These are phyloP conservation scores for Erigeron canadensis DNA, from an alignment of 129 eudicot species.

Conservation along the genomic window DNA sequence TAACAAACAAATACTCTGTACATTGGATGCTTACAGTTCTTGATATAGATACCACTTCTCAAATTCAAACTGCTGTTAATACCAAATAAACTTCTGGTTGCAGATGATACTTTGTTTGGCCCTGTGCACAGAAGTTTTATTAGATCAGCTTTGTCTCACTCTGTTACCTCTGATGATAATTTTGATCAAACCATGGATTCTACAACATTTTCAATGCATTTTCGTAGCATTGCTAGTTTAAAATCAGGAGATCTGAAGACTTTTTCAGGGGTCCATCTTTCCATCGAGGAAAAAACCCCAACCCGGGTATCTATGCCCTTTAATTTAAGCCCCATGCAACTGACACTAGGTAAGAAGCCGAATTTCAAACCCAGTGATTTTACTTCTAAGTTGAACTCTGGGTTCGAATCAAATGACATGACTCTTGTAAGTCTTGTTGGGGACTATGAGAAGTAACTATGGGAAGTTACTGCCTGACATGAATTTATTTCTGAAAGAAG, in stretches of 20 bases:
- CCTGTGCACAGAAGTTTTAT: constrained; percentile 82
- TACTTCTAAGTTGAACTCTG: constrained; percentile 34
- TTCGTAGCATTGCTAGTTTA: constrained; percentile 74
- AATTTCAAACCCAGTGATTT: constrained; percentile 28
- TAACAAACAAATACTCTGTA: no score
- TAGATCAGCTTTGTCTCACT: constrained; percentile 58
- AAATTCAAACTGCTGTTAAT: constrained; percentile 2
- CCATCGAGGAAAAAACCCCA: constrained; percentile 80
- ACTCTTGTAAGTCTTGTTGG: constrained; percentile 87
- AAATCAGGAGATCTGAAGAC: constrained; percentile 71
- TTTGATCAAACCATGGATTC: constrained; percentile 95
- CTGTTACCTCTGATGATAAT: constrained; percentile 60
- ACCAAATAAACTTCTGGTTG: constrained; percentile 29
- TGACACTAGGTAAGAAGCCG: constrained; percentile 58
- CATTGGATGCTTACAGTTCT: constrained; percentile 5
- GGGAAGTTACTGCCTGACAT: constrained; percentile 66
- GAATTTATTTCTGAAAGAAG: constrained; percentile 64
- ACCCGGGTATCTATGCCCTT: constrained; percentile 33
- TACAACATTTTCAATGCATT: constrained; percentile 88
- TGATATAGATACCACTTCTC: constrained; percentile 1
- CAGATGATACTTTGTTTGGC: constrained; percentile 84
- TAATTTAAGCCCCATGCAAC: constrained; percentile 48
- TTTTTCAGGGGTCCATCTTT: constrained; percentile 58
- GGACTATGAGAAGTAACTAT: constrained; percentile 58
- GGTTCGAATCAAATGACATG: constrained; percentile 69